Conservation (phyloP, 139 green algal genomes). For the Auxenochlorella protothecoides region DNA sequence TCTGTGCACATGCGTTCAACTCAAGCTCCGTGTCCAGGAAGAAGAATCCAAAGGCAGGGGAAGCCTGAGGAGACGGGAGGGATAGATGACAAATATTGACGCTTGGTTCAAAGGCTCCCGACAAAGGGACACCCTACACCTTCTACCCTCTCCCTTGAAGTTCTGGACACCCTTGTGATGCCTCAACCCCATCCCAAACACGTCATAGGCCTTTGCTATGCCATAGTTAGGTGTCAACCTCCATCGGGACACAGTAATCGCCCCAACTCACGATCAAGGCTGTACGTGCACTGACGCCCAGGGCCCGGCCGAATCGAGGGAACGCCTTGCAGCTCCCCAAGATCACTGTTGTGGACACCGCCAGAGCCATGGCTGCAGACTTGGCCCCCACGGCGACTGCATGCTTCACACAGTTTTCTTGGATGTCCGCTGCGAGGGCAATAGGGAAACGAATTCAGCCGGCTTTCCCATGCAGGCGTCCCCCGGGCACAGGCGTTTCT, state of each 20-base stretch:
- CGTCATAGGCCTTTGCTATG: too few species aligned
- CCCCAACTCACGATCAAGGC: constrained; percentile 22
- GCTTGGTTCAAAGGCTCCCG: too few species aligned
- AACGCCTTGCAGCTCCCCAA: constrained; percentile 23
- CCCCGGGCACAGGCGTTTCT: too few species aligned
- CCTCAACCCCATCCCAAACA: too few species aligned
- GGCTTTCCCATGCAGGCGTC: too few species aligned
- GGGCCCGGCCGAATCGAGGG: constrained; percentile 20
- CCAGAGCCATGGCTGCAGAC: constrained; percentile 6
- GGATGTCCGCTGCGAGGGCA: constrained; percentile 7
- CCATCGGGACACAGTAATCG: neutral
- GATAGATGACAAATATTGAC: neutral
- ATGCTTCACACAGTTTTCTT: constrained; percentile 9
- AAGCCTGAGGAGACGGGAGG: constrained; percentile 12
- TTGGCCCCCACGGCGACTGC: constrained; percentile 3
- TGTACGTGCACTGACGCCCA: constrained; percentile 18
- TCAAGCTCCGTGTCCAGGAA: constrained; percentile 33
- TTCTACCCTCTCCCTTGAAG: too few species aligned
- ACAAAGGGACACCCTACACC: too few species aligned
- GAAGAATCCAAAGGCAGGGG: constrained; percentile 33
- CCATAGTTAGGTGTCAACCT: too few species aligned
- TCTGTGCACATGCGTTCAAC: constrained; percentile 27
- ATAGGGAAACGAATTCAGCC: too few species aligned
- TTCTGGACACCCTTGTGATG: too few species aligned
- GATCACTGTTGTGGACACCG: constrained; percentile 2